phyloP scores from a whole-genome alignment of 495 filamentous ascomycete genomes.

The Hypomontagnella monticulosa region DNA sequence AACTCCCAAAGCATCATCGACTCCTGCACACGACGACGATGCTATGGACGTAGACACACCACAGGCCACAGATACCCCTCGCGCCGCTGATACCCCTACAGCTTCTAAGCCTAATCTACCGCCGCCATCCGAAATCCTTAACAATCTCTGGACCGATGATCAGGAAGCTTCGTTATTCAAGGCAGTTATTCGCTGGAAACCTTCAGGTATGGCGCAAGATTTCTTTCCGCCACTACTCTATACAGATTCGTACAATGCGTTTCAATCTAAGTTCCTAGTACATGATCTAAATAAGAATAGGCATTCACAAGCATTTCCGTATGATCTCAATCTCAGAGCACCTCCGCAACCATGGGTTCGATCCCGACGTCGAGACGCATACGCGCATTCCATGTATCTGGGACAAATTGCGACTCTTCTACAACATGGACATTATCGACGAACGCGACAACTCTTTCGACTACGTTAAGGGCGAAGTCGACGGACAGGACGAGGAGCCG shows the following conservation, averaged over 20 bases:
- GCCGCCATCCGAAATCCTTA: slow-evolving; percentile 52
- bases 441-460: slow-evolving; percentile 78
- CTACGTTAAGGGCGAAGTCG: slow-evolving; percentile 63
- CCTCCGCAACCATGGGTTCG: slow-evolving; percentile 86
- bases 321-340: slow-evolving; percentile 90
- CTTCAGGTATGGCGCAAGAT: slow-evolving; percentile 72
- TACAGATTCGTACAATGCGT: background rate
- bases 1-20: slow-evolving; percentile 49
- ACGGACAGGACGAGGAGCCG: slow-evolving; percentile 60
- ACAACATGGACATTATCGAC: slow-evolving; percentile 89
- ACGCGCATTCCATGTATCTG: slow-evolving; percentile 91
- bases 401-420: slow-evolving; percentile 83
- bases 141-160: slow-evolving; percentile 92
- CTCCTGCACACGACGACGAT: slow-evolving; percentile 59
- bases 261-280: background rate
- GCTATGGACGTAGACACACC: slow-evolving; percentile 63
- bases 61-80: slow-evolving; percentile 54
- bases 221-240: background rate
- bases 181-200: slow-evolving; percentile 88
- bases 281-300: slow-evolving; percentile 53
- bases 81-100: slow-evolving; percentile 46
- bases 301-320: slow-evolving; percentile 97
- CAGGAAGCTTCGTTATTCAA: slow-evolving; percentile 93
- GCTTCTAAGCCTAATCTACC: slow-evolving; percentile 48
- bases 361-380: slow-evolving; percentile 72